Evolutionary conservation across 257 asterid genomes (phyloP).

Genomic region (Haberlea rhodopensis): DNA sequence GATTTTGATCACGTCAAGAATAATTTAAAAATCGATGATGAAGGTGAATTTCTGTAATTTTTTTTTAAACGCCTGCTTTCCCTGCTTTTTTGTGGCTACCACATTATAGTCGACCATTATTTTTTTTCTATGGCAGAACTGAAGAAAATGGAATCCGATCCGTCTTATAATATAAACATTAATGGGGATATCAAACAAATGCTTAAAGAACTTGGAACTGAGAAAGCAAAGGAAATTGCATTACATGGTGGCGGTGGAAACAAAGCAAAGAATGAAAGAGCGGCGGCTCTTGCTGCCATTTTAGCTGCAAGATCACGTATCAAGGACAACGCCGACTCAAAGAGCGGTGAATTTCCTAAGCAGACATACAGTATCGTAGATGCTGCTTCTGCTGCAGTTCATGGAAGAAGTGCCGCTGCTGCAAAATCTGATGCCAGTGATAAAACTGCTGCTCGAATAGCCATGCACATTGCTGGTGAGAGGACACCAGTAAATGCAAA

Average conservation of each 20-base stretch:
- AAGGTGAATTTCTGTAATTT: conserved; percentile 48
- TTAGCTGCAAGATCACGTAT: conserved; percentile 88
- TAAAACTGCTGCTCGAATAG: conserved; percentile 93
- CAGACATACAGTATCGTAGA: conserved; percentile 87
- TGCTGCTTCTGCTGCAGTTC: conserved; percentile 98
- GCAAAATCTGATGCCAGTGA: conserved; percentile 83
- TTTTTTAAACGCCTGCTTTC: neutral
- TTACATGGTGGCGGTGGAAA: conserved; percentile 98
- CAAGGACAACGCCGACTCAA: conserved; percentile 59
- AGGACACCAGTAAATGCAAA: conserved; percentile 89
- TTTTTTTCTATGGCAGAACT: conserved; percentile 46
- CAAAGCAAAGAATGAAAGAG: conserved; percentile 84
- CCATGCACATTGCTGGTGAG: conserved; percentile 94
- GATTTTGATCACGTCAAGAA: conserved; percentile 93
- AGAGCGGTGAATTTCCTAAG: conserved; percentile 48
- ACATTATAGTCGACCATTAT: conserved; percentile 14
- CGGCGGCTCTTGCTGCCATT: conserved; percentile 80
- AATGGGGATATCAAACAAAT: conserved; percentile 84
- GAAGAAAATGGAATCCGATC: conserved; percentile 75
- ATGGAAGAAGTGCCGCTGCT: conserved; percentile 95
- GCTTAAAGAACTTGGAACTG: conserved; percentile 95
- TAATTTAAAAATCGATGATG: conserved; percentile 81
- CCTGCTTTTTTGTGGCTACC: neutral
- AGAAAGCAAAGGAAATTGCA: conserved; percentile 87
- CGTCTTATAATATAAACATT: conserved; percentile 79